Base-by-base conservation (phyloP, 257 asterid genomes). In the Prunella vulgaris region DNA sequence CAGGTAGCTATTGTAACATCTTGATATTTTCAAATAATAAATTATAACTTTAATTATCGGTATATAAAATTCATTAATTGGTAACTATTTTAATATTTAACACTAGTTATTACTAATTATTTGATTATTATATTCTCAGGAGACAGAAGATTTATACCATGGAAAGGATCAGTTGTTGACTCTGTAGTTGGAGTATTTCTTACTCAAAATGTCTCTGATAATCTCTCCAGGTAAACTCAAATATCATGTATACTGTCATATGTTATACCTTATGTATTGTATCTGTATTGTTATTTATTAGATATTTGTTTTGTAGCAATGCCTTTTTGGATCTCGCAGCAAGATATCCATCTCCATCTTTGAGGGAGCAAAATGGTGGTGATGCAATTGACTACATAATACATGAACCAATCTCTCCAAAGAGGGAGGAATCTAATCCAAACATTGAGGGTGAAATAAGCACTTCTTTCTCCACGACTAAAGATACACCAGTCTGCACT, bases 141-240 rank as follows among this genome's bases (percentile, higher is more conserved):
- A 6, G 56, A 81, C 21, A 80, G 79, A 18, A 35, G 54, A 1
- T 86, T 84, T 75, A 74, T 75, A 5, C 66, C 46, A 10, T 88
- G 96, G 96, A 84, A 84, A 78, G 90, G 93, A 13, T 83, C 93
- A 3, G 83, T 84, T 5, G 71, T 86, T 20, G 89, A 84, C 57
- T 88, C 93, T 6, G 74, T 81, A 5, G 70, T 83, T 44, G 95
- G 93, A 30, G 93, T 83, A 35, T 81, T 54, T 69, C 84, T 88
- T 25, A 88, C 92, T 67, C 92, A 86, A 77, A 88, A 88, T 71
- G 90, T 84, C 3, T 44, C 68, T 1, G 93, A 88, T 63, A 5
- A 35, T 69, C 77, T 69, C 9, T 88, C 95, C 10, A 88, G 90
- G 95, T 88, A 82, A 65, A 15, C 0, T 24, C 1, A 28, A 58